phyloP scores from a whole-genome alignment of 2,329 filamentous ascomycete genomes.

The Cordyceps cateniannulata region DNA sequence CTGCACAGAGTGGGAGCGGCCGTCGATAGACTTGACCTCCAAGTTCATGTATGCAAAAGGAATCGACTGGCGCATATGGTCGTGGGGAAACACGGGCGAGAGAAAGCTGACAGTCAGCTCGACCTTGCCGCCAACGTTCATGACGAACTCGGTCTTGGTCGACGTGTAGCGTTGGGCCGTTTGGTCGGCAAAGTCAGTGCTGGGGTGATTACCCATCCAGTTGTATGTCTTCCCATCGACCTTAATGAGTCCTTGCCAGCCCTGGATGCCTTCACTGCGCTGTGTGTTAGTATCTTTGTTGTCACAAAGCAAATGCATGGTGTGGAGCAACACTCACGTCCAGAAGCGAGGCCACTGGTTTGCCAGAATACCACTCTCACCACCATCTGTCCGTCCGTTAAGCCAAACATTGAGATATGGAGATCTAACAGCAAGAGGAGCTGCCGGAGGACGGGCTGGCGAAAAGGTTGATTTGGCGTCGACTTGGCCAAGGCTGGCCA shows the following conservation, averaged over 20 bases:
- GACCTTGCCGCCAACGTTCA: conserved; percentile 56
- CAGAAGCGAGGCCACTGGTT: conserved; percentile 66
- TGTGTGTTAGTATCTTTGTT: not conserved
- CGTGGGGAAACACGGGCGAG: conserved; percentile 61
- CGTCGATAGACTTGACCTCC: conserved; percentile 56
- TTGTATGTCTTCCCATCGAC: conserved; percentile 59
- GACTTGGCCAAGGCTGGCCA: conserved; percentile 21
- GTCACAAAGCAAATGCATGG: not conserved
- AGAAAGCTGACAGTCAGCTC: conserved; percentile 63
- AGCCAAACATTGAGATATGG: conserved; percentile 71
- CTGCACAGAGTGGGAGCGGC: conserved; percentile 55
- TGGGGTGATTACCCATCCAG: conserved; percentile 58
- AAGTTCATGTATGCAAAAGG: conserved; percentile 66
- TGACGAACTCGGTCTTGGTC: conserved; percentile 63
- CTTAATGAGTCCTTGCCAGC: conserved; percentile 63
- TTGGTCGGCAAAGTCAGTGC: conserved; percentile 49
- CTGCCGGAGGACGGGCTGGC: conserved; percentile 58
- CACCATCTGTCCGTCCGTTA: conserved; percentile 51
- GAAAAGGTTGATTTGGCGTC: conserved; percentile 48
- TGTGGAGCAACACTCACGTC: conserved; percentile 42
- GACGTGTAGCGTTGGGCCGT: conserved; percentile 63
- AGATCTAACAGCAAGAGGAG: conserved; percentile 67
- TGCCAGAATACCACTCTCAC: conserved; percentile 60
- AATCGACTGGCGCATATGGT: conserved; percentile 61
- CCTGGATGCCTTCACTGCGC: conserved; percentile 44